Evolutionary conservation across 345 rosid genomes (phyloP).

Genomic region (Heritiera littoralis): DNA sequence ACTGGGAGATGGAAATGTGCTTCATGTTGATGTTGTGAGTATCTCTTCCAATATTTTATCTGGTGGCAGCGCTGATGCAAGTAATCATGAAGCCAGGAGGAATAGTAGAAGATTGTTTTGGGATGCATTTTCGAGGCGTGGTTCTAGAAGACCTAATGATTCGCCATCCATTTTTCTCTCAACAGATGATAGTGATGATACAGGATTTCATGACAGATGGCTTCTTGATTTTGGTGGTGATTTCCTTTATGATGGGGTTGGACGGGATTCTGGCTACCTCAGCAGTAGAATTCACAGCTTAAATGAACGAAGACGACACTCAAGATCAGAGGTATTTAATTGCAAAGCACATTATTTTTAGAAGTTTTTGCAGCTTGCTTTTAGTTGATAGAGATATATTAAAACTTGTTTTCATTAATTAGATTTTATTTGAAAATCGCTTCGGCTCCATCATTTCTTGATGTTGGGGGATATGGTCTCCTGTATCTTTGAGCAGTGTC

Average conservation of each 20-base stretch:
- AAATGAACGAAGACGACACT: constrained; percentile 50
- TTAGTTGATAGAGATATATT: not conserved
- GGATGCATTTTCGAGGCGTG: constrained; percentile 60
- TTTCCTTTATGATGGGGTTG: constrained; percentile 38
- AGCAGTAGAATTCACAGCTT: constrained; percentile 51
- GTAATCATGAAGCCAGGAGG: constrained; percentile 47
- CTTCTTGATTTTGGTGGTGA: constrained; percentile 51
- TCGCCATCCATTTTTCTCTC: constrained; percentile 47
- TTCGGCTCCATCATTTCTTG: not conserved
- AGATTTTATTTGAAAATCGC: not conserved
- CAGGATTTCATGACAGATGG: constrained; percentile 53
- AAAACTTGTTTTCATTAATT: constrained; percentile 4
- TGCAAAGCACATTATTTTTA: not conserved
- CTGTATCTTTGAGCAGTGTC: not conserved
- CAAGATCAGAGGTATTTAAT: constrained; percentile 60
- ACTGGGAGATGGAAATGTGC: constrained; percentile 40
- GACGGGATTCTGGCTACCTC: constrained; percentile 46
- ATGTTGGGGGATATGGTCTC: not conserved
- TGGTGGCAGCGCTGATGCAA: constrained; percentile 37
- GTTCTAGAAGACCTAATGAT: constrained; percentile 46
- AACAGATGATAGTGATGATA: constrained; percentile 42
- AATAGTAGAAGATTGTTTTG: constrained; percentile 54
- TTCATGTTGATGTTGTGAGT: constrained; percentile 56
- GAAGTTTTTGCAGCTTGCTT: not conserved
- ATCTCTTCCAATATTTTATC: constrained; percentile 52